Evolutionary conservation across 768 basidiomycete genomes (phyloP).

Genomic region (Termitomyces titanicus): DNA sequence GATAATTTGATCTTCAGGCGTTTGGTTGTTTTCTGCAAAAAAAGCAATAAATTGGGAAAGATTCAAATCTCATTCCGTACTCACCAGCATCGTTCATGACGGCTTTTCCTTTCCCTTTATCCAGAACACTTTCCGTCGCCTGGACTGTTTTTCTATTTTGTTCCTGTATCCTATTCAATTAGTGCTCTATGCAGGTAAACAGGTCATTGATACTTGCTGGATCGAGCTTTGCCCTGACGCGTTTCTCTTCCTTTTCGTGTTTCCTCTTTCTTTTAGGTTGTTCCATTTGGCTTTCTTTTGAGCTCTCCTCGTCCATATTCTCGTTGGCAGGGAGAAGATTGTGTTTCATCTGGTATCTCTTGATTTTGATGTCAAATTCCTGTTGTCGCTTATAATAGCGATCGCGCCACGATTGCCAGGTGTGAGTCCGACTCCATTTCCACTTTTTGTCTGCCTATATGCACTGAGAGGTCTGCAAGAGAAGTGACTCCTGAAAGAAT

Average conservation of each 20-base stretch:
- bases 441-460: slow-evolving; percentile 38
- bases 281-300: neutral
- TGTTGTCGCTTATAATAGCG: slow-evolving; percentile 46
- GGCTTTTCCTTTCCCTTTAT: neutral
- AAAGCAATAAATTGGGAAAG: neutral
- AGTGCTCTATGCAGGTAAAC: neutral
- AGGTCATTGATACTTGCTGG: neutral
- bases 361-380: neutral
- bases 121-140: neutral
- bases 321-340: neutral
- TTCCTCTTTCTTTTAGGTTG: slow-evolving; percentile 11
- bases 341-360: slow-evolving; percentile 5
- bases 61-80: neutral
- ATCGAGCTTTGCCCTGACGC: slow-evolving; percentile 1
- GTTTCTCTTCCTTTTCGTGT: slow-evolving; percentile 7
- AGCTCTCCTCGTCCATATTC: neutral
- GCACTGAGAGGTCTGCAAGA: neutral
- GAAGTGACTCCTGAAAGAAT: neutral
- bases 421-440: slow-evolving; percentile 49
- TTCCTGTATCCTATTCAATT: neutral
- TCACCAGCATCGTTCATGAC: neutral
- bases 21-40: neutral
- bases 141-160: neutral
- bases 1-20: neutral
- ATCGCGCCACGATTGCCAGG: slow-evolving; percentile 64